phyloP scores from a whole-genome alignment of 345 rosid species.

The Sisymbrium irio region DNA sequence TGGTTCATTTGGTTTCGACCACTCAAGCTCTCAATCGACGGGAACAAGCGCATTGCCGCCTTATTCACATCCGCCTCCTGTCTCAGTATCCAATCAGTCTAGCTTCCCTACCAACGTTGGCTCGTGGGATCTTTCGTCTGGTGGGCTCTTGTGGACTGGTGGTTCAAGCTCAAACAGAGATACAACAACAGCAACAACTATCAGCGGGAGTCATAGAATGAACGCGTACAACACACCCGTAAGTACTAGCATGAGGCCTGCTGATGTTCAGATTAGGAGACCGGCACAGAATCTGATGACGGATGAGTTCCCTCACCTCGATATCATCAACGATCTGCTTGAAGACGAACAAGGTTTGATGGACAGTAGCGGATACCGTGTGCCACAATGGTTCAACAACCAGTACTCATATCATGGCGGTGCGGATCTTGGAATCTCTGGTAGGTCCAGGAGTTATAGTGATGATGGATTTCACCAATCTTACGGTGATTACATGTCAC shows the following conservation, averaged over 20 bases:
- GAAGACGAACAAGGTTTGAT: conserved; percentile 64
- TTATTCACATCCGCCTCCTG: conserved; percentile 43
- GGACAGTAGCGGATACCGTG: conserved; percentile 36
- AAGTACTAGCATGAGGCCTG: background rate
- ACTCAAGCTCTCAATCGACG: conserved; percentile 42
- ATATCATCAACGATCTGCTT: conserved; percentile 88
- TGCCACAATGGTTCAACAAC: conserved; percentile 46
- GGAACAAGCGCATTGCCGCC: conserved; percentile 47
- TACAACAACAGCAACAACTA: background rate
- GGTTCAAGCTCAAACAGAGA: conserved; percentile 44
- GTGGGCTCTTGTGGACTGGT: conserved; percentile 54
- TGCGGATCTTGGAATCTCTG: conserved; percentile 45
- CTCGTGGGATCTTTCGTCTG: conserved; percentile 40
- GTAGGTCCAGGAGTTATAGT: conserved; percentile 54
- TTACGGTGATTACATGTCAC: conserved; percentile 57
- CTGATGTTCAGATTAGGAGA: conserved; percentile 34
- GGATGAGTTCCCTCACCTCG: conserved; percentile 92
- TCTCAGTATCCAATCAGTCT: conserved; percentile 40
- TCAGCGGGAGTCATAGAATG: background rate
- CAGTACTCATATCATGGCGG: conserved; percentile 51
- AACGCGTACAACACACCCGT: conserved; percentile 40
- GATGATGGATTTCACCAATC: conserved; percentile 49
- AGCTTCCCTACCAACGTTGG: conserved; percentile 47
- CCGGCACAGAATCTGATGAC: conserved; percentile 47
- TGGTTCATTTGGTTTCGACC: conserved; percentile 38